Evolutionary conservation across 345 rosid genomes (phyloP).

Genomic region (Arabidopsis thaliana): DNA sequence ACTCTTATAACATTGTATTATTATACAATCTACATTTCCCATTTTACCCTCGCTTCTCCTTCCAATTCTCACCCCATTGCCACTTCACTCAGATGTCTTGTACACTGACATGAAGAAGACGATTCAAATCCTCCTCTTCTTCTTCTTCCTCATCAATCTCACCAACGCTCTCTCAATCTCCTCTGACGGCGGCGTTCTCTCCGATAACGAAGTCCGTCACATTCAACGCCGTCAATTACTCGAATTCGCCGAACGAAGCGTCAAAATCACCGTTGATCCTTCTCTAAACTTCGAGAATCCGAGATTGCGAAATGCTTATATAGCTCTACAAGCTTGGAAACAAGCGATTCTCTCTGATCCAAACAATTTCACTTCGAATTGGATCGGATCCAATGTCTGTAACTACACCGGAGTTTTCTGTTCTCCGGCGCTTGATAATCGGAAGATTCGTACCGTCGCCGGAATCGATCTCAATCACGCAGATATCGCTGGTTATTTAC

Average conservation of each 20-base stretch:
- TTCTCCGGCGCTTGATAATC: constrained; percentile 61
- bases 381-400: constrained; percentile 72
- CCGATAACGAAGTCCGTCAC: constrained; percentile 60
- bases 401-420: constrained; percentile 63
- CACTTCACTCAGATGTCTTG: constrained; percentile 59
- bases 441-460: constrained; percentile 59
- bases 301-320: constrained; percentile 62
- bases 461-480: constrained; percentile 88
- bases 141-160: constrained; percentile 30
- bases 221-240: constrained; percentile 85
- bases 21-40: background rate
- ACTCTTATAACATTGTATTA: background rate
- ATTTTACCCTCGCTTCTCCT: constrained; percentile 27
- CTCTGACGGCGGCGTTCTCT: constrained; percentile 58
- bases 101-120: constrained; percentile 81
- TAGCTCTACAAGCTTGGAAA: constrained; percentile 86
- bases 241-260: constrained; percentile 76
- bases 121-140: constrained; percentile 37
- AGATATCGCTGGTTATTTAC: constrained; percentile 79
- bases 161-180: constrained; percentile 42
- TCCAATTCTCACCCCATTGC: constrained; percentile 25
- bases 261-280: constrained; percentile 67
- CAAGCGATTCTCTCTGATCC: constrained; percentile 86
- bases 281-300: constrained; percentile 64
- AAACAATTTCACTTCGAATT: constrained; percentile 55